A percentile compares a stretch with the other conserved stretches of the same genome.
phyloP scores from a whole-genome alignment of 176 grass and related monocot genomes.

The Rhynchospora tenuis region DNA sequence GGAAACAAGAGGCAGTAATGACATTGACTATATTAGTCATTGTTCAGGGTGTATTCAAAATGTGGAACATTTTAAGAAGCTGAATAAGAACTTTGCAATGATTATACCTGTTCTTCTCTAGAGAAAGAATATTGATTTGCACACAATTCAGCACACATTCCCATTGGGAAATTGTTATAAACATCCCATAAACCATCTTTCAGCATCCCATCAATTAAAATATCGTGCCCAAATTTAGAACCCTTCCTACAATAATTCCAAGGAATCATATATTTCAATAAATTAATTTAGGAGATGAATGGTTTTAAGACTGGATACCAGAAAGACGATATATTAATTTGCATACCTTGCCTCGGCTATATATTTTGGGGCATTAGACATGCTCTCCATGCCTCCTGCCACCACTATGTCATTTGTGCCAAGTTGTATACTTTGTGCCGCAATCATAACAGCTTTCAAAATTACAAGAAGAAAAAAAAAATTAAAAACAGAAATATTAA shows the following conservation, averaged over 20 bases:
- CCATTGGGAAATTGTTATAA: constrained; percentile 85
- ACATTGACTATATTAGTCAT: not conserved
- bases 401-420: constrained; percentile 80
- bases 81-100: not conserved
- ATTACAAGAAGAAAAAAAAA: not conserved
- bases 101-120: constrained; percentile 70
- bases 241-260: constrained; percentile 48
- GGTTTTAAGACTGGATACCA: not conserved
- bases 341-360: constrained; percentile 55
- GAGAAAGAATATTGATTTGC: constrained; percentile 51
- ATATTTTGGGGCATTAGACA: constrained; percentile 95
- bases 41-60: not conserved
- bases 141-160: constrained; percentile 89
- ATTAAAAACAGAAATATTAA: not conserved
- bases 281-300: not conserved
- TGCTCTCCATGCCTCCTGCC: constrained; percentile 95
- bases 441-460: constrained; percentile 68
- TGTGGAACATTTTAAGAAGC: not conserved
- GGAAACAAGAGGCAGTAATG: not conserved
- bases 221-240: constrained; percentile 76
- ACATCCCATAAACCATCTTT: constrained; percentile 97
- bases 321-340: not conserved
- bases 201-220: constrained; percentile 76
- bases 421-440: constrained; percentile 80
- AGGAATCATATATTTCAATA: not conserved